These are phyloP conservation scores for Tricholoma flavovirens DNA, from an alignment of 768 basidiomycete genomes.

Conservation along the genomic window DNA sequence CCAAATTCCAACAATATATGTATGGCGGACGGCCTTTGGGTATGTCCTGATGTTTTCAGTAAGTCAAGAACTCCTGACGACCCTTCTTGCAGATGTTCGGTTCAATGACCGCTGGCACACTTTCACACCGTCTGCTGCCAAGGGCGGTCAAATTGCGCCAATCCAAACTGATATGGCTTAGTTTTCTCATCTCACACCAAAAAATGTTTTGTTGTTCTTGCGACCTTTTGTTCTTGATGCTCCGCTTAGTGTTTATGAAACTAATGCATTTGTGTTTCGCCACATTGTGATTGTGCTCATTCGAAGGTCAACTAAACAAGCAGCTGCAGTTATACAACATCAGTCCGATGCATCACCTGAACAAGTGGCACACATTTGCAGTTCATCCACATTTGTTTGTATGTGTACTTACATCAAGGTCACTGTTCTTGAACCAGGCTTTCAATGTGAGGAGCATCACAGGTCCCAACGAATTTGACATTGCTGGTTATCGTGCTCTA, in stretches of 20 bases:
- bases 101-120: constrained; percentile 97
- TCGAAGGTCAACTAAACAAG: no score
- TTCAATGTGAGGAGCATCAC: no score
- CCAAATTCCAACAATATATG: constrained; percentile 95
- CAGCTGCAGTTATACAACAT: no score
- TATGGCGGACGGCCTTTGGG: constrained; percentile 88
- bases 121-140: constrained; percentile 83
- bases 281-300: no score
- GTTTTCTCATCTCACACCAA: background rate
- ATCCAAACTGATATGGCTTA: constrained; percentile 50
- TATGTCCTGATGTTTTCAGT: constrained; percentile 27
- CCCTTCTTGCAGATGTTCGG: constrained; percentile 61
- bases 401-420: no score
- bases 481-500: no score
- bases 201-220: background rate
- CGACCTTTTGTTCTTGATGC: background rate
- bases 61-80: constrained; percentile 1
- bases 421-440: no score
- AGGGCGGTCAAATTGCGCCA: constrained; percentile 70
- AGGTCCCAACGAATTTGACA: no score
- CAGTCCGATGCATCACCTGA: no score
- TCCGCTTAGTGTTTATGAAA: background rate
- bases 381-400: no score
- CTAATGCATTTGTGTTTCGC: background rate
- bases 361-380: no score